Evolutionary conservation across 2,329 filamentous ascomycete genomes (phyloP).

Genomic region (Tolypocladium ovalisporum): DNA sequence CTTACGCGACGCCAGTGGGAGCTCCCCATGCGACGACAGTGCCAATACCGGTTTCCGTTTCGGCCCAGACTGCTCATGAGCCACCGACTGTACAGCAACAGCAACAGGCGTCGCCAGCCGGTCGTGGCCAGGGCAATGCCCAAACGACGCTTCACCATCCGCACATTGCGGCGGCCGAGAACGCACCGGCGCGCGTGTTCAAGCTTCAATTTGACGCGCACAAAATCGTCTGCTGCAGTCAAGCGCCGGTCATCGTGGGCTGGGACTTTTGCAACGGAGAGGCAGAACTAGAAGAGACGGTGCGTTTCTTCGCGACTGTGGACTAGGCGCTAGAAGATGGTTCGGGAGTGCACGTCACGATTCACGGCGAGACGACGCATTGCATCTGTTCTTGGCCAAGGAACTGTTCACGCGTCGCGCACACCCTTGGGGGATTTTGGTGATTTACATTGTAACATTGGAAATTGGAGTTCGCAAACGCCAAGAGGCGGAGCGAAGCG

Average conservation of each 20-base stretch:
- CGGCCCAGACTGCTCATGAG: conserved; percentile 11
- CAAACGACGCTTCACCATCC: conserved; percentile 24
- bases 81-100: conserved; percentile 2
- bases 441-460: neutral
- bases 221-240: conserved; percentile 88
- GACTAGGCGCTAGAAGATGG: conserved; percentile 16
- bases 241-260: conserved; percentile 83
- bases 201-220: conserved; percentile 94
- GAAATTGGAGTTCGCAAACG: neutral
- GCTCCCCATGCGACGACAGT: neutral
- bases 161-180: conserved; percentile 33
- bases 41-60: neutral
- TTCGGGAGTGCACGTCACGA: neutral
- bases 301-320: conserved; percentile 62
- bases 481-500: neutral
- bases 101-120: conserved; percentile 2
- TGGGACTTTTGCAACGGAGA: conserved; percentile 97
- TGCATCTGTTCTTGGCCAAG: neutral
- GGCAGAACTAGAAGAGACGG: conserved; percentile 64
- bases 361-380: neutral
- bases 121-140: conserved; percentile 2
- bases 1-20: neutral
- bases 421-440: neutral
- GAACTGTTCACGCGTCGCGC: neutral
- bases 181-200: conserved; percentile 60